Evolutionary conservation across 139 green algal species (phyloP).

Genomic region (Chlorella sp.): DNA sequence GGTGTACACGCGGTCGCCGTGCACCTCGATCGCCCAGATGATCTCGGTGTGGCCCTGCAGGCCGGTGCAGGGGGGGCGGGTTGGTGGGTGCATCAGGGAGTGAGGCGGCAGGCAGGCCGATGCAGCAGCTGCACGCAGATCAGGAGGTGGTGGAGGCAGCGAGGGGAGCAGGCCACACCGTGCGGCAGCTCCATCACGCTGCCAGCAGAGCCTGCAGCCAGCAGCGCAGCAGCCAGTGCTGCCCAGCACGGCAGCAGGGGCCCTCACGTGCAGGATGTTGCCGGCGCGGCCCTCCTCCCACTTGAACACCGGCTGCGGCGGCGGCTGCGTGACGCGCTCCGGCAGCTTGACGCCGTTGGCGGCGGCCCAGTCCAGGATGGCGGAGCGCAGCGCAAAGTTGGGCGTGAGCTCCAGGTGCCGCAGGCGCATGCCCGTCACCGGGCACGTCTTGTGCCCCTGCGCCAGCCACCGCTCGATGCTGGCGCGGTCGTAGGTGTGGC

Average conservation of each 20-base stretch:
- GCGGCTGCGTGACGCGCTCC: constrained; percentile 28
- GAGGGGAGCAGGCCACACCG: background rate
- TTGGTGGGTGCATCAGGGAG: background rate
- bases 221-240: background rate
- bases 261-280: constrained; percentile 82
- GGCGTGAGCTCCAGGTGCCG: constrained; percentile 91
- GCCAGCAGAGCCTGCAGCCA: background rate
- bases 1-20: constrained; percentile 78
- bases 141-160: no score
- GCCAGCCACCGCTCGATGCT: constrained; percentile 92
- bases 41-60: constrained; percentile 95
- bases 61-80: background rate
- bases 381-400: constrained; percentile 92
- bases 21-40: constrained; percentile 92
- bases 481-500: constrained; percentile 92
- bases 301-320: constrained; percentile 50
- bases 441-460: constrained; percentile 91
- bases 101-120: no score
- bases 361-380: constrained; percentile 90
- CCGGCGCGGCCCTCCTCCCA: constrained; percentile 63
- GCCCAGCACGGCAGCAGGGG: background rate
- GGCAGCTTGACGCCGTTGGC: constrained; percentile 68
- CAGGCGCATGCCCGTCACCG: constrained; percentile 89
- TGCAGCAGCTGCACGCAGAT: no score
- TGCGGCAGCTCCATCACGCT: background rate